Conservation (phyloP, 306 rosid genomes). For the Mucuna pruriens region DNA sequence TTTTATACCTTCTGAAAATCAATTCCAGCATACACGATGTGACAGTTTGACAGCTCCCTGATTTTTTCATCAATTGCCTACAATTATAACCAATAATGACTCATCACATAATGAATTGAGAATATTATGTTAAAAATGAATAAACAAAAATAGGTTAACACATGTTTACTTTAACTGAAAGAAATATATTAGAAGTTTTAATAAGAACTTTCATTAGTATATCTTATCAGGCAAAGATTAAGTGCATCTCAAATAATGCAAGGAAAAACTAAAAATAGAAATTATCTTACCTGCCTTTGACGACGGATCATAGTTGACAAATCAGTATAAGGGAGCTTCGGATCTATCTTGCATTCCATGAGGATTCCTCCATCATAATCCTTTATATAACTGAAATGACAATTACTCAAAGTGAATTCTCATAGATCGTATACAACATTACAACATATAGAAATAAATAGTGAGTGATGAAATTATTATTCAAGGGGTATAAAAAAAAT, state of each 20-base stretch:
- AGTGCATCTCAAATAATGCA: neutral
- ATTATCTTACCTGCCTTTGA: conserved; percentile 79
- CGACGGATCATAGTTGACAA: conserved; percentile 92
- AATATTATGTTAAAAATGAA: conserved; percentile 24
- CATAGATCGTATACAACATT: conserved; percentile 2
- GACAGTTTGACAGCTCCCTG: conserved; percentile 96
- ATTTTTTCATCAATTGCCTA: conserved; percentile 98
- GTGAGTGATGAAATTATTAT: conserved; percentile 5
- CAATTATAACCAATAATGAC: conserved; percentile 32
- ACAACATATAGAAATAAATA: neutral
- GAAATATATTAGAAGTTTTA: neutral
- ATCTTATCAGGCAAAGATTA: neutral
- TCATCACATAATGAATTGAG: conserved; percentile 19
- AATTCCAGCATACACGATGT: conserved; percentile 79
- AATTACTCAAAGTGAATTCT: conserved; percentile 17
- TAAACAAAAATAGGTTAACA: conserved; percentile 3
- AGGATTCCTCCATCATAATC: conserved; percentile 97
- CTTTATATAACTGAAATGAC: conserved; percentile 81
- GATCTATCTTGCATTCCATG: conserved; percentile 99
- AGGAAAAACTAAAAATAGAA: conserved; percentile 30
- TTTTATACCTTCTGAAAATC: conserved; percentile 82
- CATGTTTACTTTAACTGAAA: neutral
- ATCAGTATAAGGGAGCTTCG: conserved; percentile 90
- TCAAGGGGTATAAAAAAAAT: neutral
- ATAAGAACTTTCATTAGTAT: neutral